Percentiles rank a stretch among this genome's conserved stretches.
These are phyloP conservation scores for Talaromyces adpressus DNA, from an alignment of 495 filamentous ascomycete genomes.

Conservation along the genomic window DNA sequence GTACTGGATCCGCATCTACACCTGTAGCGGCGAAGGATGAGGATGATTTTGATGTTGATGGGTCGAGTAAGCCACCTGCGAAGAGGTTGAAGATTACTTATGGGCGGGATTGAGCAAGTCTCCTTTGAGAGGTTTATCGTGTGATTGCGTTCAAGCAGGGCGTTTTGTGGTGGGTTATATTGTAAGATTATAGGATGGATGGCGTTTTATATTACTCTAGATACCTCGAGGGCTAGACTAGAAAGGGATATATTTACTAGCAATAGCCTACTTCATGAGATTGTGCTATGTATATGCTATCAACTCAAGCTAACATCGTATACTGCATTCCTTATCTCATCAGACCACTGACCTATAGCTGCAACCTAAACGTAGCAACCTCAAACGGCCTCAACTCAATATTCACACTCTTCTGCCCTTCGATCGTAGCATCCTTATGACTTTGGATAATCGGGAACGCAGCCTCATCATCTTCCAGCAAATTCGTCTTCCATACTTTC, in stretches of 20 bases:
- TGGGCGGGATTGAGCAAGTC: constrained; percentile 28
- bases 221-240: neutral
- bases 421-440: constrained; percentile 16
- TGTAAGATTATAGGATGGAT: neutral
- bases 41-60: constrained; percentile 30
- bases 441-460: constrained; percentile 38
- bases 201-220: neutral
- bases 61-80: constrained; percentile 24
- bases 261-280: neutral
- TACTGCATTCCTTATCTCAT: neutral
- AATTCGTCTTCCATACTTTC: constrained; percentile 73
- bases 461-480: constrained; percentile 54
- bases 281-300: neutral
- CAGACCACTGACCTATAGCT: constrained; percentile 40
- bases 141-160: constrained; percentile 1
- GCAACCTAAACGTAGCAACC: constrained; percentile 76
- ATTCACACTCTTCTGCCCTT: constrained; percentile 38
- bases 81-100: constrained; percentile 49
- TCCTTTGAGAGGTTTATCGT: constrained; percentile 5
- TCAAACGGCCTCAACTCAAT: constrained; percentile 81
- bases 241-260: neutral
- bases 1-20: constrained; percentile 12
- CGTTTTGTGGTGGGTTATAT: neutral
- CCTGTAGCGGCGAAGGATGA: constrained; percentile 21
- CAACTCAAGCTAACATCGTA: neutral